Evolutionary conservation across 164 flowering plant genomes (phyloP).

Genomic region (Piper betle): DNA sequence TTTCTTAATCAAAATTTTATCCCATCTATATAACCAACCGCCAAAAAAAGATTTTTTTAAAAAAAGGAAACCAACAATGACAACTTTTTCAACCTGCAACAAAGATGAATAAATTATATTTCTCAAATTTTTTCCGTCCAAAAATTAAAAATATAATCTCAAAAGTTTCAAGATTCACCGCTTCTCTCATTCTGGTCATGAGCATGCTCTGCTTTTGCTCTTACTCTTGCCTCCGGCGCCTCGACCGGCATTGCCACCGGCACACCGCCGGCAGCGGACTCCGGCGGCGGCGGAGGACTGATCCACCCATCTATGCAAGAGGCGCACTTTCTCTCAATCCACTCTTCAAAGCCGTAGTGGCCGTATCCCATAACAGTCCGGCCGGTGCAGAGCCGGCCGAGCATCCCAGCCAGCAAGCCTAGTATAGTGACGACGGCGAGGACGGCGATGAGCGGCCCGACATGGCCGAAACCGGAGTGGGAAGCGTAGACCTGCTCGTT

Average conservation of each 20-base stretch:
- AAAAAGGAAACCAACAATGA: background rate
- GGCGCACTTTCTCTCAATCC: conserved; percentile 59
- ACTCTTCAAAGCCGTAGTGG: conserved; percentile 47
- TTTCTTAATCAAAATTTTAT: background rate
- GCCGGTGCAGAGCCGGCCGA: conserved; percentile 71
- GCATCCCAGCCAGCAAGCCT: conserved; percentile 50
- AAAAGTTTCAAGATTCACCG: conserved; percentile 8
- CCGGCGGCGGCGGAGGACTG: conserved; percentile 14
- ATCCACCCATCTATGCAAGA: conserved; percentile 57
- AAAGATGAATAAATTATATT: background rate
- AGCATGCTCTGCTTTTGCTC: conserved; percentile 13
- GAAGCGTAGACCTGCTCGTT: conserved; percentile 22
- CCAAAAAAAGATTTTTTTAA: background rate
- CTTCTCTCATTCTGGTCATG: conserved; percentile 6
- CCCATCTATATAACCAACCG: conserved; percentile 2
- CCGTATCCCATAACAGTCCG: conserved; percentile 47
- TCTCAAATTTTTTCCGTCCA: background rate
- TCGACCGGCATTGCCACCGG: conserved; percentile 18
- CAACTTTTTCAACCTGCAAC: background rate
- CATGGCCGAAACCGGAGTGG: conserved; percentile 42
- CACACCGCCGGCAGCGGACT: background rate
- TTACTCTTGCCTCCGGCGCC: conserved; percentile 13
- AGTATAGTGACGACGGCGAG: conserved; percentile 46
- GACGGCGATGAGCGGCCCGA: conserved; percentile 70
- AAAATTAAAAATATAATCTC: background rate